Percentiles rank a stretch among this genome's conserved stretches.
phyloP scores from a whole-genome alignment of 2,329 filamentous ascomycete genomes.

The Orbilia javanica region DNA sequence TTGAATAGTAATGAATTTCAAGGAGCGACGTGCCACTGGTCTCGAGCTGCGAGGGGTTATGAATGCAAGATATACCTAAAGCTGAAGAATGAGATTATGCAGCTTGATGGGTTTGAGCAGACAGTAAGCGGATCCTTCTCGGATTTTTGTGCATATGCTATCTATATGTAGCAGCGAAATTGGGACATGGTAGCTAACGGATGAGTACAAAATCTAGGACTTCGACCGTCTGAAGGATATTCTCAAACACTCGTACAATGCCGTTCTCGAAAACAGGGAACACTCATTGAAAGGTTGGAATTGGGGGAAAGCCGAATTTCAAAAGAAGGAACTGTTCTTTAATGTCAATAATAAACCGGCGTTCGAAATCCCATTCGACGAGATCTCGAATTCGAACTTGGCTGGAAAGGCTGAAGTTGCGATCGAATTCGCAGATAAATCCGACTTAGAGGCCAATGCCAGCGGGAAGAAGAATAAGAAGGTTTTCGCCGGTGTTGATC shows the following conservation, averaged over 20 bases:
- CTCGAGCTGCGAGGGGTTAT: slow-evolving; percentile 88
- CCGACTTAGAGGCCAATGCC: slow-evolving; percentile 74
- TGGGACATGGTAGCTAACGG: background rate
- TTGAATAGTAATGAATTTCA: slow-evolving; percentile 87
- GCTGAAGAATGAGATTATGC: slow-evolving; percentile 81
- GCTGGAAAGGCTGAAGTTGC: slow-evolving; percentile 98
- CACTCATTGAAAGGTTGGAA: slow-evolving; percentile 98
- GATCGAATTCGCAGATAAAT: slow-evolving; percentile 80
- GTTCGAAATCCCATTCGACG: slow-evolving; percentile 96
- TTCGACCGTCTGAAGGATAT: slow-evolving; percentile 89
- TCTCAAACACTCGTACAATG: slow-evolving; percentile 98
- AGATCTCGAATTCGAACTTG: slow-evolving; percentile 97
- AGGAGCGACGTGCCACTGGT: slow-evolving; percentile 83
- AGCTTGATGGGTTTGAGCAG: slow-evolving; percentile 93
- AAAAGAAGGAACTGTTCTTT: slow-evolving; percentile 93
- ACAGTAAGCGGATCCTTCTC: slow-evolving; percentile 70
- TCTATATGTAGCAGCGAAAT: background rate
- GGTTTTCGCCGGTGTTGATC: slow-evolving; percentile 86
- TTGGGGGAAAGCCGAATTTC: slow-evolving; percentile 98
- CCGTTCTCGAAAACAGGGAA: slow-evolving; percentile 90
- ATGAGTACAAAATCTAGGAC: slow-evolving; percentile 70
- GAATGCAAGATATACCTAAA: slow-evolving; percentile 92
- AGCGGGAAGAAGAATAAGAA: slow-evolving; percentile 82
- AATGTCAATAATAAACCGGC: slow-evolving; percentile 96
- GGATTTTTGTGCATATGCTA: background rate